Base-by-base conservation (phyloP, 306 rosid genomes). In the Dalbergia cultrata region DNA sequence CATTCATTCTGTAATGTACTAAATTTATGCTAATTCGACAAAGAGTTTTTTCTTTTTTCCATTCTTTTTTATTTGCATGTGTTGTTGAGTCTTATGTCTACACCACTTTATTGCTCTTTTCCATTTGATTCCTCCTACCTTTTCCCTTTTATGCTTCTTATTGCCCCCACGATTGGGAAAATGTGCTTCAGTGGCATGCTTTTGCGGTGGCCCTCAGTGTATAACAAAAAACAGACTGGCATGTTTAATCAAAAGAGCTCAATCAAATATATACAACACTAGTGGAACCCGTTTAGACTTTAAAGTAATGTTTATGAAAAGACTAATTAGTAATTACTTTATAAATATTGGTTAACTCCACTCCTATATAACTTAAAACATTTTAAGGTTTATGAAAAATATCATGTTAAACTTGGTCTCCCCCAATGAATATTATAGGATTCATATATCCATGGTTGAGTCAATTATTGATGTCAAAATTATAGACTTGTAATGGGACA, bases 81-180 rank as follows among this genome's bases (percentile, higher is more conserved):
- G 45, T 63, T 63, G 69, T 63, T 35, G 13, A 34, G 69, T 37
- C 45, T 64, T 33, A 8, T 64, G 13, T 14, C 47, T 13, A 64
- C 69, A 64, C 47, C 22, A 35, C 69, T 64, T 34, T 37, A n/a
- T 61, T 13, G 8, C 3, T 61, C 67, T 61, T 31, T 26, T 26
- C 41, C 47, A 64, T 17, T 64, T 37, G 21, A 64, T 64, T 64
- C 69, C 69, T 64, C 22, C 41, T 34, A 34, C 19, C 49, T n/a
- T 34, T 34, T 13, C 12, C 44, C 18, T 63, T 64, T 64, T 16
- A 33, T 37, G 21, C 47, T 9, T 35, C 69, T 63, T 63, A 34
- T 13, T 47, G 53, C 53, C 53, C 47, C 53, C n/a, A 47, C 53
- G 14, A 47, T 47, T 13, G 12, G 53, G 53, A 47, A 44, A 13